phyloP scores from a whole-genome alignment of 495 filamentous ascomycete species.

The Podospora pseudopauciseta region DNA sequence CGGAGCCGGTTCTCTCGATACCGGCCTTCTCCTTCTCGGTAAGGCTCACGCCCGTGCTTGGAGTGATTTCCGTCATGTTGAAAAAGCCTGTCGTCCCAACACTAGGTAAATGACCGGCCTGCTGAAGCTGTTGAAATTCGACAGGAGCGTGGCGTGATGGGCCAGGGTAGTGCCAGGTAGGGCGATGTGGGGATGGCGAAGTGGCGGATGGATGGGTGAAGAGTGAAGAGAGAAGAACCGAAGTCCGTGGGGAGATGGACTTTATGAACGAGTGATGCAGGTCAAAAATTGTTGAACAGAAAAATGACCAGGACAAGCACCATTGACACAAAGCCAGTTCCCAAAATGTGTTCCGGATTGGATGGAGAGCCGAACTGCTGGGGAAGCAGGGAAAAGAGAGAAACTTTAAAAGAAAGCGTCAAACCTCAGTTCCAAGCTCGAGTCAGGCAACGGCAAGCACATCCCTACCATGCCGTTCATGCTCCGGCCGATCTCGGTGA shows the following conservation, averaged over 20 bases:
- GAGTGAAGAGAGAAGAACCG: neutral
- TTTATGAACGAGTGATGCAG: neutral
- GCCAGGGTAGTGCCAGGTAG: neutral
- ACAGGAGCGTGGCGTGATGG: neutral
- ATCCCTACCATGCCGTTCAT: neutral
- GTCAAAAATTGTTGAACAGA: neutral
- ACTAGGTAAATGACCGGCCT: neutral
- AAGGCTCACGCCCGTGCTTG: neutral
- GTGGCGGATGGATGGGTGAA: neutral
- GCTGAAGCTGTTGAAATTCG: neutral
- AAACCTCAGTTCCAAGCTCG: neutral
- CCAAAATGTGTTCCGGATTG: neutral
- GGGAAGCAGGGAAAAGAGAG: neutral
- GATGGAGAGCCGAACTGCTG: neutral
- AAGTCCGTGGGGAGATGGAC: conserved; percentile 1
- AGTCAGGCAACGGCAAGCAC: conserved; percentile 5
- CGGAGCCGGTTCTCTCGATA: conserved; percentile 1
- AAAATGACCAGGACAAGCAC: neutral
- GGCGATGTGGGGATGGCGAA: neutral
- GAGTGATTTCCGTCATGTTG: neutral
- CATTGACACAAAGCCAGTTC: conserved; percentile 1
- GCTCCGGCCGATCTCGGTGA: neutral
- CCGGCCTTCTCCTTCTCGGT: conserved; percentile 5
- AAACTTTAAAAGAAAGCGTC: conserved; percentile 3
- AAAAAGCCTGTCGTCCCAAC: neutral